These are phyloP conservation scores for Jatropha curcas DNA, from an alignment of 345 rosid genomes.

Conservation along the genomic window DNA sequence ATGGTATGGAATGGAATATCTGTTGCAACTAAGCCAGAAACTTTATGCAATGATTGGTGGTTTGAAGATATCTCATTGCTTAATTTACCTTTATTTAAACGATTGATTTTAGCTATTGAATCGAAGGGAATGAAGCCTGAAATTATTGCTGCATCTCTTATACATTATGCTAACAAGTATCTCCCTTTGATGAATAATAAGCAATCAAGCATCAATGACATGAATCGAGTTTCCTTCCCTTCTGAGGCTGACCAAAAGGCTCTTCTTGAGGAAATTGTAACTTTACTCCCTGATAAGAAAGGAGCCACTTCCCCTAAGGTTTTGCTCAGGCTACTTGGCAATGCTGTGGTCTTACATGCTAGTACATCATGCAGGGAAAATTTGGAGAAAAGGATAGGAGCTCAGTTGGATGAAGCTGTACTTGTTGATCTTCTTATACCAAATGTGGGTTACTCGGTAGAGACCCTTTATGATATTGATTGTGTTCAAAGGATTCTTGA, in stretches of 20 bases:
- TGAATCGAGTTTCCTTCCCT: slow-evolving; percentile 22
- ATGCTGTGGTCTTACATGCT: slow-evolving; percentile 66
- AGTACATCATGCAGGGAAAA: slow-evolving; percentile 51
- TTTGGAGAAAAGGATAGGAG: slow-evolving; percentile 72
- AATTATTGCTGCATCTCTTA: slow-evolving; percentile 57
- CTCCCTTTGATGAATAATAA: slow-evolving; percentile 63
- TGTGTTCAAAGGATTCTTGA: slow-evolving; percentile 81
- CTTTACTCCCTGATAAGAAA: slow-evolving; percentile 56
- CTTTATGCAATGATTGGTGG: slow-evolving; percentile 75
- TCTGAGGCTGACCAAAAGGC: slow-evolving; percentile 50
- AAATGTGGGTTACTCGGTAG: slow-evolving; percentile 66
- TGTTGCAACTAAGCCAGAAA: slow-evolving; percentile 29
- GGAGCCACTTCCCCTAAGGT: slow-evolving; percentile 56
- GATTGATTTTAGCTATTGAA: slow-evolving; percentile 60
- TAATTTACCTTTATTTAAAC: slow-evolving; percentile 48
- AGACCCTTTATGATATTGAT: slow-evolving; percentile 83
- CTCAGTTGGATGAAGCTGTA: slow-evolving; percentile 71
- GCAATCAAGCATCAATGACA: slow-evolving; percentile 39
- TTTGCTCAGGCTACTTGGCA: slow-evolving; percentile 71
- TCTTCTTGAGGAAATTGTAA: slow-evolving; percentile 79
- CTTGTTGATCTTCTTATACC: slow-evolving; percentile 83
- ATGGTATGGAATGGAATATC: slow-evolving; percentile 76
- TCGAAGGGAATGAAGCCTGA: slow-evolving; percentile 60
- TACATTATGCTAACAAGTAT: slow-evolving; percentile 62
- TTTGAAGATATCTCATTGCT: slow-evolving; percentile 69